These are phyloP conservation scores for Eremothecium cymbalariae DNA, from an alignment of 1,139 yeast genomes.

Conservation along the genomic window DNA sequence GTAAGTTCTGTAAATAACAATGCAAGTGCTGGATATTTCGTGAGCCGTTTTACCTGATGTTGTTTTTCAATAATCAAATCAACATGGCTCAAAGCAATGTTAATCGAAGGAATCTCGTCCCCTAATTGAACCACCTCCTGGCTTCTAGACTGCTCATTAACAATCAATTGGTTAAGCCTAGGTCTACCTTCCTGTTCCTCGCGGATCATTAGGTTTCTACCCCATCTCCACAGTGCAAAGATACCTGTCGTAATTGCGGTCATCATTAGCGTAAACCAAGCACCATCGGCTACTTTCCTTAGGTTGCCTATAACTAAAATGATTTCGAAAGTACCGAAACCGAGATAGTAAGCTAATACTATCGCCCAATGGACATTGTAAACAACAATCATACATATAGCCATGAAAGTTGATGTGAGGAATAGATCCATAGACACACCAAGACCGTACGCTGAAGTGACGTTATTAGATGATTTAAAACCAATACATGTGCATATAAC, in stretches of 20 bases:
- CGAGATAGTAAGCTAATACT: constrained; percentile 33
- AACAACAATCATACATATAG: constrained; percentile 41
- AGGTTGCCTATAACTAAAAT: constrained; percentile 41
- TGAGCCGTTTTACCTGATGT: not conserved
- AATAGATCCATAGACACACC: constrained; percentile 50
- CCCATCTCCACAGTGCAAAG: constrained; percentile 43
- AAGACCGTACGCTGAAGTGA: constrained; percentile 54
- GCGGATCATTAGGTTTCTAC: constrained; percentile 37
- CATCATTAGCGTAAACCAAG: constrained; percentile 50
- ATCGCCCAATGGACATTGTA: constrained; percentile 35
- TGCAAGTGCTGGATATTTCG: constrained; percentile 36
- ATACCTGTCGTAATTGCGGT: constrained; percentile 31
- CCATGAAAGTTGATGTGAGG: constrained; percentile 42
- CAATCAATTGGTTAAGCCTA: not conserved
- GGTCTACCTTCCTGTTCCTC: constrained; percentile 30
- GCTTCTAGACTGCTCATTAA: constrained; percentile 9
- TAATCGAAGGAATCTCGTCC: no score
- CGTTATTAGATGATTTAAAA: constrained; percentile 42
- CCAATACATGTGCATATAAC: constrained; percentile 46
- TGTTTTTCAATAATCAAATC: no score
- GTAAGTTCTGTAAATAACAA: constrained; percentile 35
- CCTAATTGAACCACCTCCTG: constrained; percentile 2
- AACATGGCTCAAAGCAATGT: no score
- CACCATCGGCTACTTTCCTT: constrained; percentile 48
- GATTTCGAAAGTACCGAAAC: constrained; percentile 42